Base-by-base conservation (phyloP, 495 filamentous ascomycete genomes). In the Rostrohypoxylon terebratum region DNA sequence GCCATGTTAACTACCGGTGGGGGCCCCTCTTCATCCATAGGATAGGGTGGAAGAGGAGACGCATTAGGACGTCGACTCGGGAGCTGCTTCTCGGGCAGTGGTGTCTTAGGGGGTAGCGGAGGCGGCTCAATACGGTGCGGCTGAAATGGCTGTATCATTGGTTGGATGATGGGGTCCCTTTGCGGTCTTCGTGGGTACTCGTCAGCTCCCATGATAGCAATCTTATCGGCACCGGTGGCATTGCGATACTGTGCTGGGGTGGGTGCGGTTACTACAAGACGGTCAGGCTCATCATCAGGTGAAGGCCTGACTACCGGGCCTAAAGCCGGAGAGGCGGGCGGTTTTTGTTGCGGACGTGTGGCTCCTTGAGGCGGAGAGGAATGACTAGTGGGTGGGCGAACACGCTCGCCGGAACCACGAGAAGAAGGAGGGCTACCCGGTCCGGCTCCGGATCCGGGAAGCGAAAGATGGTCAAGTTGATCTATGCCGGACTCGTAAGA, bases 21-120 rank as follows among this genome's bases (percentile, higher is more conserved):
- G 36, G 94, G 93, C 11, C 90, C 91, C n/a, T 91, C 92, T 64
- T 96, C 93, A 62, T 89, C 87, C 47, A 90, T 82, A 0, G 94
- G 94, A 79, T 98, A 97, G 10, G 94, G 94, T 59, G 91, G 82
- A 18, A 81, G 79, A 14, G 77, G 59, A 61, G 80, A 80, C 44
- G 75, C 78, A 9, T 59, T 48, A 61, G 48, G 75, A 53, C 75
- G 73, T 66, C 75, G 75, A 59, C 51, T 59, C 54, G 63, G 18
- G 36, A 66, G 28, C 38, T 65, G 48, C 47, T 75, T 74, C 48
- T 83, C 90, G 1, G 85, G 88, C 11, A 96, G 87, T 1, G 93
- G 93, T 0, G 92, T 97, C 79, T 96, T 96, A 10, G 94, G 93
- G 9, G 94, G 94, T 21, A 95, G 75, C 0, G 94, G 94, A 36